Evolutionary conservation across 306 rosid genomes (phyloP).

Genomic region (Erythrophleum fordii): DNA sequence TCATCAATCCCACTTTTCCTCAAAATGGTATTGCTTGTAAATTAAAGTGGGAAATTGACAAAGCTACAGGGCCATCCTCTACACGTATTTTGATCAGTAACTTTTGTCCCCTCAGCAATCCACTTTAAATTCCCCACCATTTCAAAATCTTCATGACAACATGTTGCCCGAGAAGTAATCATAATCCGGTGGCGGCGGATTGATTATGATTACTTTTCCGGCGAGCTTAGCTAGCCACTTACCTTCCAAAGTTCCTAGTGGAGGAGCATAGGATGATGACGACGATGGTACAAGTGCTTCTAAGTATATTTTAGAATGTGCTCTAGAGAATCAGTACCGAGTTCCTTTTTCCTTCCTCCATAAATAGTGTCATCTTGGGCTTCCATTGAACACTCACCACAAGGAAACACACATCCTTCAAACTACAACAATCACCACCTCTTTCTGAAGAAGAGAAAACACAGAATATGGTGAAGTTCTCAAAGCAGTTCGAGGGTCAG

Average conservation of each 20-base stretch:
- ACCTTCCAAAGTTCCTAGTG: conserved; percentile 55
- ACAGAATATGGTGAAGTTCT: conserved; percentile 84
- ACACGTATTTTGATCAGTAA: conserved; percentile 29
- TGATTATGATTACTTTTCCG: conserved; percentile 50
- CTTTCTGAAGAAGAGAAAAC: neutral
- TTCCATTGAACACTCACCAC: conserved; percentile 63
- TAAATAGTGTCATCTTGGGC: conserved; percentile 69
- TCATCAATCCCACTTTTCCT: conserved; percentile 26
- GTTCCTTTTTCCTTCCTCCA: conserved; percentile 52
- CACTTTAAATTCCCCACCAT: conserved; percentile 59
- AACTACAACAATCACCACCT: neutral
- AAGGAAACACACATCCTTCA: neutral
- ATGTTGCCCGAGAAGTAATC: conserved; percentile 59
- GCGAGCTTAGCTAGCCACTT: conserved; percentile 47
- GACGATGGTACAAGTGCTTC: conserved; percentile 14
- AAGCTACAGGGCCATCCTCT: neutral
- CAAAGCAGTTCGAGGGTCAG: conserved; percentile 93
- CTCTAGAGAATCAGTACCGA: conserved; percentile 78
- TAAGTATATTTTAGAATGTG: conserved; percentile 96
- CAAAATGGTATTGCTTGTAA: conserved; percentile 36
- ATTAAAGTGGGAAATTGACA: conserved; percentile 38
- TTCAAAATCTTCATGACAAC: conserved; percentile 62
- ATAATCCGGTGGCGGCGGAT: conserved; percentile 50
- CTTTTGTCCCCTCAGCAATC: conserved; percentile 40
- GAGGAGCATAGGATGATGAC: conserved; percentile 65